Conservation (phyloP, 2,329 filamentous ascomycete genomes). For the Zymoseptoria crescenta region DNA sequence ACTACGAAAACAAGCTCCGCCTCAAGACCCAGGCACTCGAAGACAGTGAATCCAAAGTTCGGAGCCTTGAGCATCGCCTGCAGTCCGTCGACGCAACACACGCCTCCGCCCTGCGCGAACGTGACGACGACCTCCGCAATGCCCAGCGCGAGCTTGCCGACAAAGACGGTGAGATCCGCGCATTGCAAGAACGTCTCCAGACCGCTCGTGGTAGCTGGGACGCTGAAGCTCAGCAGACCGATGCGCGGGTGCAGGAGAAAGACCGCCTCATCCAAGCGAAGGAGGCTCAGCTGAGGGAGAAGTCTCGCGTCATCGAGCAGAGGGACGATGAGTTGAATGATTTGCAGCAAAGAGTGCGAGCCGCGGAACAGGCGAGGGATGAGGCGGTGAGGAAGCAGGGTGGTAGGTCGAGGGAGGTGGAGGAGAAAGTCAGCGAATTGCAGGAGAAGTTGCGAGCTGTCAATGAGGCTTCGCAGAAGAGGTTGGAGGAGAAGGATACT, state of each 20-base stretch:
- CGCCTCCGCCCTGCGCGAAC: conserved; percentile 22
- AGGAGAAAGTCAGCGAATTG: conserved; percentile 39
- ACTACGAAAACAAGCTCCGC: conserved; percentile 24
- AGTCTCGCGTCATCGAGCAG: conserved; percentile 64
- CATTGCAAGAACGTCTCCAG: conserved; percentile 30
- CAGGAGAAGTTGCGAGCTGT: conserved; percentile 43
- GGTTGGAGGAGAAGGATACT: conserved; percentile 36
- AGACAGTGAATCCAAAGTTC: conserved; percentile 24
- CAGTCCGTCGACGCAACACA: conserved; percentile 12
- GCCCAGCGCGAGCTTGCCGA: conserved; percentile 38
- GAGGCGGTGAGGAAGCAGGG: conserved; percentile 37
- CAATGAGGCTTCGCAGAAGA: conserved; percentile 30
- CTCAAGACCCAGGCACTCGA: conserved; percentile 28
- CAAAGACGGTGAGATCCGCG: conserved; percentile 32
- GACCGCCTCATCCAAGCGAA: conserved; percentile 56
- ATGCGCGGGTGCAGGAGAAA: conserved; percentile 31
- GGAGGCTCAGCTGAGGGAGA: conserved; percentile 67
- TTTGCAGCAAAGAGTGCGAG: conserved; percentile 26
- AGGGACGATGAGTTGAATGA: conserved; percentile 60
- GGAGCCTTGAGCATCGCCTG: conserved; percentile 20
- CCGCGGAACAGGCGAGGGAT: conserved; percentile 22
- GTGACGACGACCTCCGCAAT: conserved; percentile 51
- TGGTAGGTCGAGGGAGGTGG: conserved; percentile 46
- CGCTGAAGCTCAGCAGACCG: conserved; percentile 30
- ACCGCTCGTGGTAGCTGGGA: conserved; percentile 34